Base-by-base conservation (phyloP, 371 early-diverging fungal species). In the Phascolomyces articulosus region DNA sequence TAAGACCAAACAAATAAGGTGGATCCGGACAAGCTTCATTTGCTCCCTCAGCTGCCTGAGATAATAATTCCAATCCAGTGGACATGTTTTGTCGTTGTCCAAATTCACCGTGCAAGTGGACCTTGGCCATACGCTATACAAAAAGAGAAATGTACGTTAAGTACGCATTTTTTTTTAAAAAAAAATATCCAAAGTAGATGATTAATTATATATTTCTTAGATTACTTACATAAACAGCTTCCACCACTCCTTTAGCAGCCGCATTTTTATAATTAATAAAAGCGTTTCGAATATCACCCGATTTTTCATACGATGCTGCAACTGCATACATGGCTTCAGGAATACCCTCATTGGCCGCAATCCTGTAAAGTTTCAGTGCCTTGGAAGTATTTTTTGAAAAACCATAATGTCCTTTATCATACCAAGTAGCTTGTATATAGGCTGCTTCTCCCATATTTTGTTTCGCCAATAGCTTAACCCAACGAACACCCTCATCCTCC, bases 241-340 rank as follows among this genome's bases (percentile, higher is more conserved):
- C 72, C 40, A 86, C 85, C 63, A 89, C 81, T 56, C 90, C 85
- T 62, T 86, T 66, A 48, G 87, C 83, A 7, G 93, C 88, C 2
- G 93, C 87, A 68, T 85, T 82, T 68, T 83, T 82, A 74, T 89
- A 93, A 64, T 87, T 86, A 60, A 86, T 79, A 16, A 91, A 74
- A 0, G 93, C 86, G 48, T 80, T 80, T 27, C 74, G 70, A 55
- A 68, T 67, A 64, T 86, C 79, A 62, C 82, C 84, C 61, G 84
- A 80, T 54, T 78, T 74, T 71, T 94, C 95, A 24, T 69, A 65
- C 21, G 62, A 62, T 7, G 66, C 60, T 7, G 64, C 81, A 0
- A 78, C 69, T 13, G 69, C 64, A 66, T 72, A 74, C 66, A 73
- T 74, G 15, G 81, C 78, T 56, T 81, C 74, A n/a, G 77, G 75